These are phyloP conservation scores for Vinca minor DNA, from an alignment of 257 asterid genomes.

Conservation along the genomic window DNA sequence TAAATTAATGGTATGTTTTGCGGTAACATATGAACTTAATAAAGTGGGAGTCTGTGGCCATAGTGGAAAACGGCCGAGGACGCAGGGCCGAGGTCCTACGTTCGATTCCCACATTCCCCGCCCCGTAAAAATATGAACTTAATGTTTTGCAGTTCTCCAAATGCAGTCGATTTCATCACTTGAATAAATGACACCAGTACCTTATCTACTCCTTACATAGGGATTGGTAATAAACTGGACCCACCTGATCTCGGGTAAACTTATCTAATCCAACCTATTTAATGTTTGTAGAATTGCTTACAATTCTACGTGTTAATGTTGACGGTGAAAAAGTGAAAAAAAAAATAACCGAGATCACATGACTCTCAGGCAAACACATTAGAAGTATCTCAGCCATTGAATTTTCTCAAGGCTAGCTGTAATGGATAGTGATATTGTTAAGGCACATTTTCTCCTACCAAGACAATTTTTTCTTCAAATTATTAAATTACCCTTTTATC, in stretches of 20 bases:
- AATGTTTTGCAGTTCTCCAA: background rate
- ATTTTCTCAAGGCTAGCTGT: constrained; percentile 23
- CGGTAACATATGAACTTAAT: background rate
- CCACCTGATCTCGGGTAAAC: constrained; percentile 3
- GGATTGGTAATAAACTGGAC: constrained; percentile 14
- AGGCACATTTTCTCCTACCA: too few relatives aligned
- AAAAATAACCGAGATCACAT: background rate
- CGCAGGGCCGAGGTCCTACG: too few relatives aligned
- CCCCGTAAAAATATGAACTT: too few relatives aligned
- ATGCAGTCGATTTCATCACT: constrained; percentile 4
- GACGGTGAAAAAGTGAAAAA: constrained; percentile 4
- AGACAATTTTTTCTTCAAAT: too few relatives aligned
- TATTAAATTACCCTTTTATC: too few relatives aligned
- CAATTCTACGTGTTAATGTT: constrained; percentile 18
- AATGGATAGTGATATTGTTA: too few relatives aligned
- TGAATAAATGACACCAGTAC: constrained; percentile 8
- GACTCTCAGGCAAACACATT: constrained; percentile 9
- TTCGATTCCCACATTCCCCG: too few relatives aligned
- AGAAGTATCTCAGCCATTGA: constrained; percentile 12
- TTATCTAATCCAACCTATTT: background rate
- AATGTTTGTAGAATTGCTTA: background rate
- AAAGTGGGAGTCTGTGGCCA: too few relatives aligned
- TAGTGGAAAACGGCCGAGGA: too few relatives aligned
- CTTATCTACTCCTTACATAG: constrained; percentile 15
- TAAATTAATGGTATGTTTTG: too few relatives aligned